Percentiles rank a stretch among this genome's conserved stretches.
These are phyloP conservation scores for Suhomyces chickasaworum DNA, from an alignment of 1,139 yeast species.

Conservation along the genomic window DNA sequence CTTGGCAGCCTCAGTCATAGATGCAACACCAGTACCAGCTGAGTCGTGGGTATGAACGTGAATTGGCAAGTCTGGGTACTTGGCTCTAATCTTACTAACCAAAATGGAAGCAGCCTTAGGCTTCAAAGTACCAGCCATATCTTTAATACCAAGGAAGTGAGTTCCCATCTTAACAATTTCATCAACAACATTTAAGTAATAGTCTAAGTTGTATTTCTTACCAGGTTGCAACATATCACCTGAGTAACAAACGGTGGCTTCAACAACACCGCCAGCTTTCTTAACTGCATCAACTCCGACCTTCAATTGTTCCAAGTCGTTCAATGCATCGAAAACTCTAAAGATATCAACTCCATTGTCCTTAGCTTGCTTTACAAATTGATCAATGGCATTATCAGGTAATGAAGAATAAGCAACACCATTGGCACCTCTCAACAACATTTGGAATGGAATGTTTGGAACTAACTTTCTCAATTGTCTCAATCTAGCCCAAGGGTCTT, in stretches of 20 bases:
- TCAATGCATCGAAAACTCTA: constrained; percentile 96
- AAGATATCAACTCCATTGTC: constrained; percentile 95
- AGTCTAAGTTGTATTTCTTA: constrained; percentile 91
- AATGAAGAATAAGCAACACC: constrained; percentile 98
- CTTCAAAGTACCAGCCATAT: constrained; percentile 99
- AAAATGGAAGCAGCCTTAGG: constrained; percentile 88
- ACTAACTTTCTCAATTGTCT: constrained; percentile 84
- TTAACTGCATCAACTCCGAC: constrained; percentile 98
- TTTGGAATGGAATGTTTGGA: constrained; percentile 98
- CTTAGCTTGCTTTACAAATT: constrained; percentile 91
- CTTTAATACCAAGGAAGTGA: constrained; percentile 95
- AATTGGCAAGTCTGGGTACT: constrained; percentile 91
- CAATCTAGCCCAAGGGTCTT: constrained; percentile 98
- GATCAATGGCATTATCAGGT: constrained; percentile 98
- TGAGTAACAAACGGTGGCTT: constrained; percentile 96
- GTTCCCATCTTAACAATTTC: constrained; percentile 92
- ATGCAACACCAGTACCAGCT: constrained; percentile 98
- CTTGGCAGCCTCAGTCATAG: constrained; percentile 89
- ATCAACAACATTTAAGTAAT: constrained; percentile 81
- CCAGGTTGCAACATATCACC: constrained; percentile 97
- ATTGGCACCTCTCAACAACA: constrained; percentile 98
- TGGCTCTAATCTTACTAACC: constrained; percentile 77
- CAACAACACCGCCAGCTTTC: constrained; percentile 98
- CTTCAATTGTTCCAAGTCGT: constrained; percentile 92
- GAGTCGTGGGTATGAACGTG: constrained; percentile 99